phyloP scores from a whole-genome alignment of 1,284 basidiomycete genomes.

The Omphalotus olearius region DNA sequence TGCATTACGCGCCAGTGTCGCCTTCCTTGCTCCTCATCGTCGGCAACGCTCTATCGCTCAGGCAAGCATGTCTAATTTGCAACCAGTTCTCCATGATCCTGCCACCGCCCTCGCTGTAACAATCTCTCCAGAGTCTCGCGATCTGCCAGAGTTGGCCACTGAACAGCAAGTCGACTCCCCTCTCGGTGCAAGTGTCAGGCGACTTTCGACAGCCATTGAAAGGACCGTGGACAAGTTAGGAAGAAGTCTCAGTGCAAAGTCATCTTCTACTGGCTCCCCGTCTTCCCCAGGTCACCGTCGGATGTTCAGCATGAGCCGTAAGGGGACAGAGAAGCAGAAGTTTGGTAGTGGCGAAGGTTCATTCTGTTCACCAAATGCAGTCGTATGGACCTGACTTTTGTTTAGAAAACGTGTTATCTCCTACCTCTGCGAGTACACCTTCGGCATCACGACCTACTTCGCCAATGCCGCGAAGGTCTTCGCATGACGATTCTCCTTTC shows the following conservation, averaged over 20 bases:
- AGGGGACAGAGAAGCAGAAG: conserved; percentile 43
- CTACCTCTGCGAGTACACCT: conserved; percentile 23
- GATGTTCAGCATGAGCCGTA: conserved; percentile 52
- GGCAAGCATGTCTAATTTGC: conserved; percentile 20
- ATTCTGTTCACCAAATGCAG: neutral
- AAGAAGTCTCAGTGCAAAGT: conserved; percentile 42
- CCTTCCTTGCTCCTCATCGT: conserved; percentile 1
- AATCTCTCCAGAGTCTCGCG: conserved; percentile 27
- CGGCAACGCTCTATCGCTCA: neutral
- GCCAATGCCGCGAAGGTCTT: conserved; percentile 20
- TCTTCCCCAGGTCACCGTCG: conserved; percentile 42
- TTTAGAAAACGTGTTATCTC: neutral
- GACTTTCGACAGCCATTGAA: conserved; percentile 35
- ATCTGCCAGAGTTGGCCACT: conserved; percentile 19
- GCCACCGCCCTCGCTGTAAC: conserved; percentile 19
- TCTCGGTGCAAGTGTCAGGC: conserved; percentile 30
- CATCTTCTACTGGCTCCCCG: conserved; percentile 25
- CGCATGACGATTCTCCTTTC: conserved; percentile 70
- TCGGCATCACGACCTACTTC: conserved; percentile 29
- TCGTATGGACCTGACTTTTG: neutral
- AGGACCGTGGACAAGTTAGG: conserved; percentile 46
- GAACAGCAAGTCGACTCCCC: conserved; percentile 6
- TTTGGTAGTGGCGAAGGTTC: conserved; percentile 17
- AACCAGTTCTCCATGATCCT: conserved; percentile 21
- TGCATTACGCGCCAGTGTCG: neutral